Evolutionary conservation across 805 yeast genomes (phyloP), one percentile per base, ranked within the genome.

Genomic region (Myxozyma neotropica): DNA sequence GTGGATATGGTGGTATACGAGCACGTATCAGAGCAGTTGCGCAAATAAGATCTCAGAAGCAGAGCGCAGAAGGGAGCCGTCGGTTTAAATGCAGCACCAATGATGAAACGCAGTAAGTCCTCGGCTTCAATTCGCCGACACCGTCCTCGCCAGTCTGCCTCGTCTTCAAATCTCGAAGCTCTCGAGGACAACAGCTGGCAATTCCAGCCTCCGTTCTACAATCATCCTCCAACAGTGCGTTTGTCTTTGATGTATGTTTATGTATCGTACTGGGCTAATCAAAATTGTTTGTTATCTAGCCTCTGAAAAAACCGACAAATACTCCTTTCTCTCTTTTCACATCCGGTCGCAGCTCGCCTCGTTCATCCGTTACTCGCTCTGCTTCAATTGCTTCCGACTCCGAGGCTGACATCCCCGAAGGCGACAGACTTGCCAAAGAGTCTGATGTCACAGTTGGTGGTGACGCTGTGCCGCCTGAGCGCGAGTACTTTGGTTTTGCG

Each of bases 401-500:
- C 5, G 69, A 66, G 1, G 36, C 61, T 1, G 69, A 66, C 23
- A 66, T 66, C 36, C 69, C 69, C 5, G 65, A 52, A 8, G 69
- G 69, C 15, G 76, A 73, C 55, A 58, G 60, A n/a, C 67, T 73
- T 21, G 76, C 76, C 8, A 69, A 71, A 48, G 68, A 71, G 56
- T 70, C 75, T 7, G 75, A 73, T 47, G 75, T 69, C 43, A 72
- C 75, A 2, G 75, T 72, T 15, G 75, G 76, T 19, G 74, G 74
- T 45, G 67, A 66, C 44, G 72, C 74, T 1, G 75, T 73, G 2
- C 77, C 77, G 1, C 77, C 77, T 1, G 70, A 68, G 27, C 59
- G 66, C 21, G 98, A 93, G 69, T 94, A 93, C 73, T 85, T 83
- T 68, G 97, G 97, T 10, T 94, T 91, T 74, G 89, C 93, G 35